A percentile compares a stretch with the other conserved stretches of the same genome.
These are phyloP conservation scores for Erodium texanum DNA, from an alignment of 441 rosid species.

Conservation along the genomic window DNA sequence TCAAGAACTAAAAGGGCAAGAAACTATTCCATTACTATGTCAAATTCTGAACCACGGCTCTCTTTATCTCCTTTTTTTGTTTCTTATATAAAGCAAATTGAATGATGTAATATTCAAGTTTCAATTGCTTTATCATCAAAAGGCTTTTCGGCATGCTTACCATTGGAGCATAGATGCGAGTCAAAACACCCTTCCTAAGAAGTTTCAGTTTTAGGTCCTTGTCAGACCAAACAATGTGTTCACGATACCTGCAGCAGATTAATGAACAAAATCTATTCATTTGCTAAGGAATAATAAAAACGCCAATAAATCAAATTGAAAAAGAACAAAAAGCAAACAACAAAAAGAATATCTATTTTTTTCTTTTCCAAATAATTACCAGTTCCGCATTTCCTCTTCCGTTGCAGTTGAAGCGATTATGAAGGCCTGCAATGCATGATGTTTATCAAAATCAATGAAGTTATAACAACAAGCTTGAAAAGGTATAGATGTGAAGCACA, in stretches of 20 bases:
- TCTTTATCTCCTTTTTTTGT: neutral
- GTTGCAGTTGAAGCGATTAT: conserved; percentile 67
- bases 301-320: neutral
- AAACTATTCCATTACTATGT: too few relatives aligned
- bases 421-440: conserved; percentile 42
- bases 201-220: conserved; percentile 59
- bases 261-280: conserved; percentile 4
- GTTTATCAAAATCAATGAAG: conserved; percentile 4
- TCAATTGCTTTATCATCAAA: neutral
- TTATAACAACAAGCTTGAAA: conserved; percentile 9
- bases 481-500: conserved; percentile 6
- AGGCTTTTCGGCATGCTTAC: conserved; percentile 26
- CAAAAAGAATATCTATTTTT: conserved; percentile 7
- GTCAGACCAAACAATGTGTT: conserved; percentile 65
- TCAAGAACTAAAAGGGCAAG: too few relatives aligned
- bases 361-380: conserved; percentile 31
- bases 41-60: neutral
- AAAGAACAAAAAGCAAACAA: conserved; percentile 7
- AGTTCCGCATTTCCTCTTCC: conserved; percentile 60
- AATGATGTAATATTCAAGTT: neutral
- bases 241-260: conserved; percentile 48
- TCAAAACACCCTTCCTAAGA: conserved; percentile 51
- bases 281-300: neutral
- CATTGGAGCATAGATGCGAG: conserved; percentile 64
- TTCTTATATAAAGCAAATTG: too few relatives aligned